phyloP scores from a whole-genome alignment of 2,329 filamentous ascomycete genomes.

The Colletotrichum karsti region DNA sequence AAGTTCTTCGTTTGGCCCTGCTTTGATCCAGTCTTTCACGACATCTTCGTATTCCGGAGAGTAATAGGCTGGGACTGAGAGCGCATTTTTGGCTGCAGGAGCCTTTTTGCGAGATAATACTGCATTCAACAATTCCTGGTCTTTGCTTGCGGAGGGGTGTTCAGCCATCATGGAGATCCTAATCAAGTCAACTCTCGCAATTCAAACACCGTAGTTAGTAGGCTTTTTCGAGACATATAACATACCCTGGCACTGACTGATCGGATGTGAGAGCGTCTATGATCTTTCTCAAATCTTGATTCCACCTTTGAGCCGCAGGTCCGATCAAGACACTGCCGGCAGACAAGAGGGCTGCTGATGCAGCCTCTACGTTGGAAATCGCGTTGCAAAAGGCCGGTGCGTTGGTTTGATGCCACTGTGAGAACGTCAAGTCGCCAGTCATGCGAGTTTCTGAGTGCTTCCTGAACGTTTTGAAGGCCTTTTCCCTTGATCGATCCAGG shows the following conservation, averaged over 20 bases:
- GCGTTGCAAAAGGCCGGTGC: neutral
- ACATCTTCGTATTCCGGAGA: neutral
- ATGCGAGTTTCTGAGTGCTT: neutral
- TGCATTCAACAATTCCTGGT: neutral
- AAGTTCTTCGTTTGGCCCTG: neutral
- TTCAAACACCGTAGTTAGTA: no score
- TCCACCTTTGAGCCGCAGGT: neutral
- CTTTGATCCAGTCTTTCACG: neutral
- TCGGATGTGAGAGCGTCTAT: neutral
- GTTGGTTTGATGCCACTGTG: neutral
- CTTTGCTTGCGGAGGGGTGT: no score
- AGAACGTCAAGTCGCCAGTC: neutral
- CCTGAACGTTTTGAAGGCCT: neutral
- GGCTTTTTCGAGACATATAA: no score
- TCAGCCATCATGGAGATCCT: no score
- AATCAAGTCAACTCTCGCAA: no score
- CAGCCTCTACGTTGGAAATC: neutral
- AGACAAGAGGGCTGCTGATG: neutral
- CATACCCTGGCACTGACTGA: neutral
- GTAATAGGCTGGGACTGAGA: neutral
- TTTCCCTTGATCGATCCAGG: neutral
- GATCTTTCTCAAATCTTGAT: neutral
- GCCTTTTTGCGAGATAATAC: neutral
- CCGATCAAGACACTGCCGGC: neutral
- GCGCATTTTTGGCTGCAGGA: neutral